Percentiles rank a stretch among this genome's conserved stretches.
These are phyloP conservation scores for Gillenia trifoliata DNA, from an alignment of 306 rosid genomes.

Conservation along the genomic window DNA sequence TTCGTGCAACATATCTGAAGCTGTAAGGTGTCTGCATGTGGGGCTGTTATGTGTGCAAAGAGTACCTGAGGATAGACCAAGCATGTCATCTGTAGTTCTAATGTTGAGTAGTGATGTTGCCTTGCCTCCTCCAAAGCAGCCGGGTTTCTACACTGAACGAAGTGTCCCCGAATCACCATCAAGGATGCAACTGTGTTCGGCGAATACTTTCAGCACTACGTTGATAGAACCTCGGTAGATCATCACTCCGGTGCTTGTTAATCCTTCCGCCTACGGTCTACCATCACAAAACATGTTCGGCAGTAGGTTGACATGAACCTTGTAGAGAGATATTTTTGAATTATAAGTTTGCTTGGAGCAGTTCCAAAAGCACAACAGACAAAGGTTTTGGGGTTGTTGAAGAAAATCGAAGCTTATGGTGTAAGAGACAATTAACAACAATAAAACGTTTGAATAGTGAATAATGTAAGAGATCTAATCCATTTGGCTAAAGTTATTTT, in stretches of 20 bases:
- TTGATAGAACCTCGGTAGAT: not conserved
- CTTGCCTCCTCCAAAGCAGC: conserved; percentile 16
- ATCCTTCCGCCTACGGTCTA: not conserved
- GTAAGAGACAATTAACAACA: too few relatives aligned
- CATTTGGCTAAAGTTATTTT: too few relatives aligned
- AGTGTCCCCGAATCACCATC: not conserved
- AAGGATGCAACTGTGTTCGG: not conserved
- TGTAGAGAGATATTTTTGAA: not conserved
- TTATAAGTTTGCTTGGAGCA: not conserved
- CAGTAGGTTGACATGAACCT: not conserved
- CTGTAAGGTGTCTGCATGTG: conserved; percentile 18
- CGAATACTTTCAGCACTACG: not conserved
- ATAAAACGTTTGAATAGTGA: too few relatives aligned
- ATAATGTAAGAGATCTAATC: too few relatives aligned
- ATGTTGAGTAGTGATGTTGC: conserved; percentile 11
- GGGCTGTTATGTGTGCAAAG: conserved; percentile 20
- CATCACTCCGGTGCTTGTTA: not conserved
- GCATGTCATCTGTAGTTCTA: conserved; percentile 22
- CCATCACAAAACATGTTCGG: not conserved
- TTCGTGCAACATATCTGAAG: not conserved
- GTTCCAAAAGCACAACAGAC: not conserved
- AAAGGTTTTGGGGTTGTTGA: too few relatives aligned
- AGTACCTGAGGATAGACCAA: conserved; percentile 22
- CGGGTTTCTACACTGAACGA: conserved; percentile 5
- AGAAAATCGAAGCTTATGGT: too few relatives aligned